These are phyloP conservation scores for Helenozyma baotianmanensis DNA, from an alignment of 805 yeast species.

Conservation along the genomic window DNA sequence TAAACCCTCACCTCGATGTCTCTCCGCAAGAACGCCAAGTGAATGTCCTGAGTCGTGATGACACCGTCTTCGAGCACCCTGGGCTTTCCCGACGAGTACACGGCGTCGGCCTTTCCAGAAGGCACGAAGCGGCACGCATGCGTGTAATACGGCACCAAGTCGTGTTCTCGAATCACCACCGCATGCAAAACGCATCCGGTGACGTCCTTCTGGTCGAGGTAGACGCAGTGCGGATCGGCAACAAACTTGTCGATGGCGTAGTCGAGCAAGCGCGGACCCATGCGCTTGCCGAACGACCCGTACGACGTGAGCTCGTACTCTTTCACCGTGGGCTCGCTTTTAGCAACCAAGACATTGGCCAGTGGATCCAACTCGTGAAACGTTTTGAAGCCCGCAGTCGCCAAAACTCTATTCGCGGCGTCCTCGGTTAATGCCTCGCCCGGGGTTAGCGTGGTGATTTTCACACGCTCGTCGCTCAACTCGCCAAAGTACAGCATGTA, in stretches of 20 bases:
- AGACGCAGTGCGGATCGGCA: conserved; percentile 2
- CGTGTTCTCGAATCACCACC: conserved; percentile 47
- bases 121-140: conserved; percentile 34
- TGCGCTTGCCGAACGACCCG: conserved; percentile 45
- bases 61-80: conserved; percentile 36
- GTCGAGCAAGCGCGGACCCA: conserved; percentile 28
- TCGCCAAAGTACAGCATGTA: conserved; percentile 18
- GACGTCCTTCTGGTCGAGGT: conserved; percentile 6
- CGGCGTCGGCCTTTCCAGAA: conserved; percentile 17
- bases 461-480: conserved; percentile 12
- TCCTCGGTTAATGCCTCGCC: conserved; percentile 15
- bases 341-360: neutral
- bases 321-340: conserved; percentile 1
- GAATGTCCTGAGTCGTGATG: conserved; percentile 36
- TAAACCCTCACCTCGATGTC: conserved; percentile 3
- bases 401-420: conserved; percentile 21
- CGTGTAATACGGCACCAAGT: conserved; percentile 42
- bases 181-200: conserved; percentile 27
- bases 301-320: conserved; percentile 47
- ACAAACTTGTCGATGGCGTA: conserved; percentile 17
- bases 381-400: conserved; percentile 21
- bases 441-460: conserved; percentile 14
- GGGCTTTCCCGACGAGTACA: conserved; percentile 8
- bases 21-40: conserved; percentile 34
- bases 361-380: conserved; percentile 3